These are phyloP conservation scores for Neofusicoccum umdonicola DNA, from an alignment of 2,329 filamentous ascomycete species.

Conservation along the genomic window DNA sequence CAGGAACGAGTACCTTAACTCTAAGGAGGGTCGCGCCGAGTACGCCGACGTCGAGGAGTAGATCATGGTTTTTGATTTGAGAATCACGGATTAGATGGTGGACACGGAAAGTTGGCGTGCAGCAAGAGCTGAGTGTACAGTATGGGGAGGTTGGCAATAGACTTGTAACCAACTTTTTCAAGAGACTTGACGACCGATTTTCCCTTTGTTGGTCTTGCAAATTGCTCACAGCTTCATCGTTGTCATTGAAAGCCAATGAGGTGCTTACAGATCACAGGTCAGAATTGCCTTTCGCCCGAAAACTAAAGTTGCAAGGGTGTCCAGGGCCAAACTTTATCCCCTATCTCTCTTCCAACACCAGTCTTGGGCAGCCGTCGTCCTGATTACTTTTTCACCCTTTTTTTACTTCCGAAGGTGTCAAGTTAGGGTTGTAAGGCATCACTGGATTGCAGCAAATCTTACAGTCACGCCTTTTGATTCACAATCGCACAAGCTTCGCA, in stretches of 20 bases:
- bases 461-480: not conserved
- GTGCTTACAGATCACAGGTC: not conserved
- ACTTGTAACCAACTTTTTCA: conserved; percentile 13
- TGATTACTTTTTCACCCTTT: too few relatives aligned
- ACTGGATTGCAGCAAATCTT: too few relatives aligned
- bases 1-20: conserved; percentile 80
- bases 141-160: conserved; percentile 8
- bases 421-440: too few relatives aligned
- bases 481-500: too few relatives aligned
- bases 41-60: conserved; percentile 44
- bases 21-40: conserved; percentile 66
- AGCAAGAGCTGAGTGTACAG: conserved; percentile 11
- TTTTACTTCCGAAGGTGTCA: too few relatives aligned
- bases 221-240: not conserved
- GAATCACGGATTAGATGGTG: not conserved
- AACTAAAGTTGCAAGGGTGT: not conserved
- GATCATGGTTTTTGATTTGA: not conserved
- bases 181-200: not conserved
- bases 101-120: not conserved
- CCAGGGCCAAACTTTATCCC: not conserved
- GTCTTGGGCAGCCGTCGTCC: too few relatives aligned
- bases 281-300: not conserved
- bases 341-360: not conserved
- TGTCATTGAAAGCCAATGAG: not conserved
- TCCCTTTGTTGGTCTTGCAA: not conserved